phyloP scores from a whole-genome alignment of 2,329 filamentous ascomycete species.

The Fusarium sp. region DNA sequence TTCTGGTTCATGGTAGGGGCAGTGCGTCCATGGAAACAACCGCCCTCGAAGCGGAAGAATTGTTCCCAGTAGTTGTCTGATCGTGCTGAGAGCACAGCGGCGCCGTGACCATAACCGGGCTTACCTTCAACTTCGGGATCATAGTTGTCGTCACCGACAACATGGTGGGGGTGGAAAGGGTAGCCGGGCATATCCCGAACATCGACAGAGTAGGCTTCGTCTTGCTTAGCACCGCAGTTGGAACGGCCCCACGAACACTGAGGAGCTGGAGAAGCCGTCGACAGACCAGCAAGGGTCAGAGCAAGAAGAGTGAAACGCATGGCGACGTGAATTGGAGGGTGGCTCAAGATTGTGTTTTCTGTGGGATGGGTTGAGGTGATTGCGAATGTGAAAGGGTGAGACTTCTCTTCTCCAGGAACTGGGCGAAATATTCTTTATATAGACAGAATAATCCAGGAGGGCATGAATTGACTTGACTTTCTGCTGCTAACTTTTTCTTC shows the following conservation, averaged over 20 bases:
- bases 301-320: background rate
- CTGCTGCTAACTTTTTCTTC: background rate
- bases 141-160: background rate
- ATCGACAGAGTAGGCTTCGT: background rate
- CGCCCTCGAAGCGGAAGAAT: background rate
- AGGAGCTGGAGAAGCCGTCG: background rate
- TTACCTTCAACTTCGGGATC: background rate
- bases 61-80: background rate
- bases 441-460: background rate
- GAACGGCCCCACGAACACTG: background rate
- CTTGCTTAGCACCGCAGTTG: no score
- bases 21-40: background rate
- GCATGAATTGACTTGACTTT: background rate
- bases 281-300: background rate
- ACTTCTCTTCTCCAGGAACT: background rate
- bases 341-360: background rate
- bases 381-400: background rate
- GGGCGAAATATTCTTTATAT: background rate
- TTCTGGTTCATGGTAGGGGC: background rate
- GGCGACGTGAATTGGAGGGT: background rate
- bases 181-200: background rate
- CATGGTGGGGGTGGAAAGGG: background rate
- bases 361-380: background rate
- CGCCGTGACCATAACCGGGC: background rate
- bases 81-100: background rate